Base-by-base conservation (phyloP, 2,329 filamentous ascomycete species). In the Botryotinia calthae region DNA sequence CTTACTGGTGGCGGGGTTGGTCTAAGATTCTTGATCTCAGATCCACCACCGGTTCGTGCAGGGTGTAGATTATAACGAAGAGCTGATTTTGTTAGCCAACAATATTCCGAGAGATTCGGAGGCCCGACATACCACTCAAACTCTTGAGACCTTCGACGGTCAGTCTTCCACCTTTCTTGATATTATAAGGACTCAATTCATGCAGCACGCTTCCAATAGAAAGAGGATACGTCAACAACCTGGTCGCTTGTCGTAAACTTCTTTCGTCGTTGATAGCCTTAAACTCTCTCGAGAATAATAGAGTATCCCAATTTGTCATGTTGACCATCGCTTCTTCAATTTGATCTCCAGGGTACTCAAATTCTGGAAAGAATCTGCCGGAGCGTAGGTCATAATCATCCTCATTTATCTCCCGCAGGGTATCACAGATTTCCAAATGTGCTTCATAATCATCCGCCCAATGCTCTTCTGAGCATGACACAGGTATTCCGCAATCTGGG, bases 261-360 rank as follows among this genome's bases (percentile, higher is more conserved):
- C 95, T 89, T 81, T 97, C 95, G 75, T 94, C 90, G 81, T 99
- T 94, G 80, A 99, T 90, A 8, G 97, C 97, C 76, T 91, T 88
- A 79, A 96, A 98, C 79, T 97, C 92, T 79, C 96, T 88, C 4
- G 94, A 97, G 81, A 97, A 99, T 80, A 99, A 85, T 78, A 97
- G 93, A 0, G 96, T 98, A 82, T 99, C 96, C 96, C 96, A 99
- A 82, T 97, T 99, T 61, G 92, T 97, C 92, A 99, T 95, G 83
- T 99, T 99, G 77, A 98, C 89, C 76, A 96, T 87, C 48, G 94
- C 93, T 81, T 98, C 95, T 76, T 98, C 95, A 81, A 98, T 90
- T 84, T 98, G 95, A 71, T 91, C 87, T 22, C 92, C 93, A 0
- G 96, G 94, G 80, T 97, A 97, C 75, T 95, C 90, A 80, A 97